Base-by-base conservation (phyloP, 257 asterid species). In the Fraxinus excelsior region DNA sequence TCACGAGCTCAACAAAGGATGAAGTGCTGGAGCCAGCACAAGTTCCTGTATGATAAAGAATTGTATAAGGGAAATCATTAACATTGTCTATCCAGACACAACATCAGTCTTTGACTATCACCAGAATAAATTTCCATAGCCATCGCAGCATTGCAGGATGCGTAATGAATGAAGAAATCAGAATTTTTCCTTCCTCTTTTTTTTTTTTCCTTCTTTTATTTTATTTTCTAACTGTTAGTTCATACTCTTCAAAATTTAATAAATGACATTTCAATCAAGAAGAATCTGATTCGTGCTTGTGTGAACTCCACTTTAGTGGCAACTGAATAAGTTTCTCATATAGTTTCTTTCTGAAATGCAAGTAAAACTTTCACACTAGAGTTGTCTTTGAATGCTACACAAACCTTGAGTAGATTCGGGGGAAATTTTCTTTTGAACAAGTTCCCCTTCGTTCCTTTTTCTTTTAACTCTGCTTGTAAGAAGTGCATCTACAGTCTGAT, bases 401-500 rank as follows among this genome's bases (percentile, higher is more conserved):
- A 62, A 75, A 94, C 97, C 96, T 88, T 87, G 82, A 78, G 62
- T 32, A 76, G 94, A 80, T 37, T 87, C 71, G 69, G 83, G 84
- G 56, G 85, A 82, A 77, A 67, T 83, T 81, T 76, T 89, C 66
- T 80, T 88, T 72, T 80, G 81, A 82, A 66, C 58, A 29, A 58
- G 73, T 77, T 93, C 92, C 14, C 76, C 80, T 70, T 83, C 89
- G 8, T 89, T 93, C 85, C 97, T 84, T 84, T 93, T 96, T 87
- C 99, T 87, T 86, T 95, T 95, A 49, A 88, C 67, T 86, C 82
- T 92, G 89, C 93, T 89, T 71, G 97, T 93, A 82, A 96, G 97
- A 69, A 96, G 96, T 38, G 96, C 83, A 82, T 96, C 99, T 74
- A 93, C 72, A 68, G 98, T 93, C 86, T 90, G 98, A 90, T 86